Evolutionary conservation across 768 basidiomycete genomes (phyloP).

Genomic region (Multifurca ochricompacta): DNA sequence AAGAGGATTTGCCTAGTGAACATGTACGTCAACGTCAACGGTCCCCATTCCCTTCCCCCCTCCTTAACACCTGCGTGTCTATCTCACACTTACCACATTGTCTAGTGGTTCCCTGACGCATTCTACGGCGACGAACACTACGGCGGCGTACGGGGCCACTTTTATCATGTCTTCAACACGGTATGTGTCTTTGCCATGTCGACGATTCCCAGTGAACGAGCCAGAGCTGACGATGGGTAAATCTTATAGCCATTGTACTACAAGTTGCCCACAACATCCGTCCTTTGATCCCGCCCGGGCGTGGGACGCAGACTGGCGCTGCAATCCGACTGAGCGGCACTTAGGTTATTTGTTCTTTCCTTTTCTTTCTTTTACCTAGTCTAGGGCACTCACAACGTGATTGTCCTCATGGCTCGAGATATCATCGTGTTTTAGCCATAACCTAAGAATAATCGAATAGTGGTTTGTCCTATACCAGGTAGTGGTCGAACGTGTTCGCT

Average conservation of each 20-base stretch:
- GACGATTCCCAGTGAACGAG: neutral
- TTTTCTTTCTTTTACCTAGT: neutral
- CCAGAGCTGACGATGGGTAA: neutral
- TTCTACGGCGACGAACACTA: slow-evolving; percentile 49
- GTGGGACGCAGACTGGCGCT: neutral
- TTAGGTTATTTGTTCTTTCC: neutral
- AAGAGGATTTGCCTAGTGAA: slow-evolving; percentile 55
- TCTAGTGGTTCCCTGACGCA: slow-evolving; percentile 69
- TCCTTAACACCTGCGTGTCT: neutral
- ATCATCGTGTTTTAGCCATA: neutral
- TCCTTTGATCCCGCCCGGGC: slow-evolving; percentile 21
- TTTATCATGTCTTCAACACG: slow-evolving; percentile 70
- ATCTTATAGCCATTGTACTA: slow-evolving; percentile 35
- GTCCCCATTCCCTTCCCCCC: neutral
- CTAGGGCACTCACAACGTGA: neutral
- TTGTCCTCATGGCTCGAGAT: neutral
- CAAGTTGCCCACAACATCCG: slow-evolving; percentile 31
- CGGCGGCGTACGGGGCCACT: slow-evolving; percentile 63
- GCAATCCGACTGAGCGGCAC: neutral
- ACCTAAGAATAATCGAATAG: neutral
- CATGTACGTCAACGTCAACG: slow-evolving; percentile 47
- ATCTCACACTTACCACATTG: neutral
- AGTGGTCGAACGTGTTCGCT: neutral
- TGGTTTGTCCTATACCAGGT: neutral
- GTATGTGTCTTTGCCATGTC: slow-evolving; percentile 32